A percentile compares a stretch with the other conserved stretches of the same genome.
Conservation (phyloP, 768 basidiomycete genomes). For the Boletus sensibilis region DNA sequence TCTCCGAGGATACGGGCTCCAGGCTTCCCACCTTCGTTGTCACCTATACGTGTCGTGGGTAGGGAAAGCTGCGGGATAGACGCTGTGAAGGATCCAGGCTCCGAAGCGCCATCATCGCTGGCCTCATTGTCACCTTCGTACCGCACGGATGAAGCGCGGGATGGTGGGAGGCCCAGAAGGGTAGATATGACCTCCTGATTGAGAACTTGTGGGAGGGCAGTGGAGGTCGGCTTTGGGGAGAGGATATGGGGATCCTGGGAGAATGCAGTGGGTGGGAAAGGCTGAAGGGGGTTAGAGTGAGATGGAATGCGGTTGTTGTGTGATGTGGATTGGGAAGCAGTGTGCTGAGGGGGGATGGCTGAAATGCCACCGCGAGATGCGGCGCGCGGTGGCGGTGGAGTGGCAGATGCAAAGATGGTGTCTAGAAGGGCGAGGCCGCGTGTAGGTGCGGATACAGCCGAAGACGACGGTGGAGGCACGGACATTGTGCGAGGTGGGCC, state of each 20-base stretch:
- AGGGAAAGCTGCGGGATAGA: constrained; percentile 38
- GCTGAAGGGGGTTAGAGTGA: constrained; percentile 8
- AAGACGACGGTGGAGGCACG: constrained; percentile 29
- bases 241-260: constrained; percentile 41
- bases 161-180: constrained; percentile 54
- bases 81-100: constrained; percentile 41
- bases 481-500: constrained; percentile 36
- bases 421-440: constrained; percentile 63
- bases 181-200: constrained; percentile 68
- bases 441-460: constrained; percentile 27
- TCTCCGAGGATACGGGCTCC: constrained; percentile 38
- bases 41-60: constrained; percentile 11
- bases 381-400: constrained; percentile 24
- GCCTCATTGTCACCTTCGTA: constrained; percentile 60
- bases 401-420: constrained; percentile 73
- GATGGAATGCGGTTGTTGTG: constrained; percentile 4
- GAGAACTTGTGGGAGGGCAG: constrained; percentile 60
- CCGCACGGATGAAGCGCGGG: constrained; percentile 41
- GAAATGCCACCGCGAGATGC: constrained; percentile 17
- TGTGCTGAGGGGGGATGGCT: constrained; percentile 19
- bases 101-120: constrained; percentile 34
- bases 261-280: constrained; percentile 18
- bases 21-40: constrained; percentile 21
- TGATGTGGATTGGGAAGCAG: constrained; percentile 11
- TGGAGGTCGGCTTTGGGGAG: constrained; percentile 56